Evolutionary conservation across 2,329 filamentous ascomycete genomes (phyloP).

Genomic region (Pochonia chlamydosporia): DNA sequence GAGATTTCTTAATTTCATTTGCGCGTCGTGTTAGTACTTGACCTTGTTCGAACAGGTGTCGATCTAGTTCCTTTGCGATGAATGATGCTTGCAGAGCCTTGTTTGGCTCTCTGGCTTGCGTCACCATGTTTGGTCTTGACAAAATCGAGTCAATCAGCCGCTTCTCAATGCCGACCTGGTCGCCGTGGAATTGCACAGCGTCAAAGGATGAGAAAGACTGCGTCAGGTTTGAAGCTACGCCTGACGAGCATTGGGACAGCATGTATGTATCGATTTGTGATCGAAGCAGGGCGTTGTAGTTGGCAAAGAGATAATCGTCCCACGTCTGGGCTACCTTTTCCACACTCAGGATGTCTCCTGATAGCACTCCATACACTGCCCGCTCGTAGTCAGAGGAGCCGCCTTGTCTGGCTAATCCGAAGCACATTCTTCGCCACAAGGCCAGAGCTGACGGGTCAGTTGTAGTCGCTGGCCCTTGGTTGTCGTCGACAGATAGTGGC

Average conservation of each 20-base stretch:
- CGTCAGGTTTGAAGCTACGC: constrained; percentile 45
- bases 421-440: constrained; percentile 77
- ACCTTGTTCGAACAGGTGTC: constrained; percentile 56
- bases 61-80: constrained; percentile 56
- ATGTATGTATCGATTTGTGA: constrained; percentile 73
- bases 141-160: constrained; percentile 58
- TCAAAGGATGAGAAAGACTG: constrained; percentile 60
- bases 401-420: constrained; percentile 61
- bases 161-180: constrained; percentile 44
- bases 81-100: constrained; percentile 74
- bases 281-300: constrained; percentile 81
- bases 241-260: constrained; percentile 46
- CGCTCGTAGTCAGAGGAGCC: constrained; percentile 73
- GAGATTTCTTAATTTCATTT: constrained; percentile 16
- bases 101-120: constrained; percentile 58
- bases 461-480: constrained; percentile 25
- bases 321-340: constrained; percentile 70
- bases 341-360: constrained; percentile 74
- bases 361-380: constrained; percentile 86
- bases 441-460: constrained; percentile 39
- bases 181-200: constrained; percentile 56
- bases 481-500: constrained; percentile 47
- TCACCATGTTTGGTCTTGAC: constrained; percentile 45
- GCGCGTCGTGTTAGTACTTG: constrained; percentile 25
- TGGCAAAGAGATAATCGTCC: constrained; percentile 82